Evolutionary conservation across 345 rosid genomes (phyloP).

Genomic region (Camelina laxa): DNA sequence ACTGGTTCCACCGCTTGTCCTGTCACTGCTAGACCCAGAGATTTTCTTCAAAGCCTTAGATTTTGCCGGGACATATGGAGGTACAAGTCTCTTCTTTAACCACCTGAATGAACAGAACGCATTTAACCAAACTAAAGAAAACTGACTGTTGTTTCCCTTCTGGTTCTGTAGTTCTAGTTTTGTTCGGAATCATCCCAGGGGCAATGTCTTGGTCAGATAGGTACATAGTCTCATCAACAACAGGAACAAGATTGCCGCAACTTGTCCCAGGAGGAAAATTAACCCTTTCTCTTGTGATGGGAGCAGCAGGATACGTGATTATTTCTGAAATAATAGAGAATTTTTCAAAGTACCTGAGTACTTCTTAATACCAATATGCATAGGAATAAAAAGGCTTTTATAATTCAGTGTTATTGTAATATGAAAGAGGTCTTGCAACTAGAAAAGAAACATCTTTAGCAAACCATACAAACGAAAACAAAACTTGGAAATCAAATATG

Average conservation of each 20-base stretch:
- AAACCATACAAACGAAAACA: conserved; percentile 17
- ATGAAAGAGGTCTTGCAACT: conserved; percentile 29
- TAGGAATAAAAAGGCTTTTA: conserved; percentile 1
- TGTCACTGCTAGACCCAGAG: conserved; percentile 82
- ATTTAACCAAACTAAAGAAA: not conserved
- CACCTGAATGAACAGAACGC: not conserved
- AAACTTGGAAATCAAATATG: conserved; percentile 28
- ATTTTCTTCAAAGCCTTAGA: conserved; percentile 94
- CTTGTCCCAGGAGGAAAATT: conserved; percentile 81
- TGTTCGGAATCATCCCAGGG: conserved; percentile 87
- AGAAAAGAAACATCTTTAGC: conserved; percentile 11
- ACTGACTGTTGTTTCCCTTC: conserved; percentile 4
- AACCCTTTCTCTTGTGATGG: conserved; percentile 63
- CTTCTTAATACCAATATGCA: not conserved
- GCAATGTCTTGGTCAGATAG: conserved; percentile 97
- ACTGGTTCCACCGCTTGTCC: conserved; percentile 72
- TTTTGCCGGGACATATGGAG: conserved; percentile 97
- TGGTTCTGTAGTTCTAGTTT: conserved; percentile 58
- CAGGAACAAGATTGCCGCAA: conserved; percentile 44
- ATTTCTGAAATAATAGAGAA: conserved; percentile 55
- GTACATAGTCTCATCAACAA: conserved; percentile 51
- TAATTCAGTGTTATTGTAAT: conserved; percentile 21
- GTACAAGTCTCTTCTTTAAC: conserved; percentile 42
- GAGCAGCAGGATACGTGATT: conserved; percentile 66
- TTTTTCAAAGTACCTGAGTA: not conserved